A percentile compares a stretch with the other conserved stretches of the same genome.
Evolutionary conservation across 1,284 basidiomycete genomes (phyloP).

Genomic region (Fomitopsis palustris): DNA sequence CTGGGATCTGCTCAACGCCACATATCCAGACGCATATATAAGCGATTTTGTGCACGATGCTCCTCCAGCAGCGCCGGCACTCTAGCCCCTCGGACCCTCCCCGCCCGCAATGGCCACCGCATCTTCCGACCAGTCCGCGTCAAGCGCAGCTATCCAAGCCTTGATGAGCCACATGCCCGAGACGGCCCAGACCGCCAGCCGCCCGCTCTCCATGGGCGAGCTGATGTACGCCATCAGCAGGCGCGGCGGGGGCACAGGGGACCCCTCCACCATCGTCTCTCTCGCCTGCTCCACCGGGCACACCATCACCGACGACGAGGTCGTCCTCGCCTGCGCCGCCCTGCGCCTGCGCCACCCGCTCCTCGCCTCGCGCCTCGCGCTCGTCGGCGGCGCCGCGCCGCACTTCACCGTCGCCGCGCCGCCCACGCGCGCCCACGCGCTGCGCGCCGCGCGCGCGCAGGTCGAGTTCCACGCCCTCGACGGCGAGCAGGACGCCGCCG

Average conservation of each 20-base stretch:
- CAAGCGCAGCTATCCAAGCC: background rate
- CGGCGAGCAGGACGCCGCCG: background rate
- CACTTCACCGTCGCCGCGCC: background rate
- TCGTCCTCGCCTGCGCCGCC: background rate
- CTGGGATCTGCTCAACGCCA: too few relatives aligned
- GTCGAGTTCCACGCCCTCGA: constrained; percentile 4
- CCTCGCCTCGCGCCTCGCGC: background rate
- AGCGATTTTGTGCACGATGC: too few relatives aligned
- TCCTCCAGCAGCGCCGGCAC: too few relatives aligned
- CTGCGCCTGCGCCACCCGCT: background rate
- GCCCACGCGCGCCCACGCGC: background rate
- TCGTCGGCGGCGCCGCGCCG: background rate
- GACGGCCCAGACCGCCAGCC: background rate
- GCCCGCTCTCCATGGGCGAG: background rate
- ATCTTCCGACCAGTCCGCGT: background rate
- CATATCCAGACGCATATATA: too few relatives aligned
- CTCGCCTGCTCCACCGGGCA: background rate
- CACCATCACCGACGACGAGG: background rate
- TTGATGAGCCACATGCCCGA: background rate
- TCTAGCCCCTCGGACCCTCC: too few relatives aligned
- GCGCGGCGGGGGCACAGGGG: background rate
- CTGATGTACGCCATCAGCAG: background rate
- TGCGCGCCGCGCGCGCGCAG: background rate
- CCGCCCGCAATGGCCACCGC: too few relatives aligned
- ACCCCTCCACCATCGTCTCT: background rate